These are phyloP conservation scores for Halenospora varia DNA, from an alignment of 495 filamentous ascomycete species.

Conservation along the genomic window DNA sequence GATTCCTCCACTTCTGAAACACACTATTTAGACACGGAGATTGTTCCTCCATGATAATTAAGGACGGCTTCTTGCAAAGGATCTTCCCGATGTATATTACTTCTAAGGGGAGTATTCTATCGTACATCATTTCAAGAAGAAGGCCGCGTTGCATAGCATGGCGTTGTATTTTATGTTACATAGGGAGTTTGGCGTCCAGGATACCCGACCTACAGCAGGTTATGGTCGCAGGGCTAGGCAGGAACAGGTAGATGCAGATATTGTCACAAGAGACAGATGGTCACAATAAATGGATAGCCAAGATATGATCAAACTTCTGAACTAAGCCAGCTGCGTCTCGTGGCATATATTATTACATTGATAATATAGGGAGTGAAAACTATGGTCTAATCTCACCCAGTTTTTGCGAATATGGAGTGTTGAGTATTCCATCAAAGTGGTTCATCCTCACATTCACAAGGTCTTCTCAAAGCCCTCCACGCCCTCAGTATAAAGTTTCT, in stretches of 20 bases:
- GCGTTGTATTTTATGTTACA: conserved; percentile 1
- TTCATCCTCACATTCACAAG: too few species aligned
- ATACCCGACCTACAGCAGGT: conserved; percentile 7
- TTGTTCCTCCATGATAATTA: background rate
- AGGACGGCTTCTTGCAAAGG: background rate
- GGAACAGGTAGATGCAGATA: background rate
- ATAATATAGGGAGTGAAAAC: too few species aligned
- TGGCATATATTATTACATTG: too few species aligned
- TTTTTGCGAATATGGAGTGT: too few species aligned
- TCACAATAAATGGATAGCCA: background rate
- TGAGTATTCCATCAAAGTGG: too few species aligned
- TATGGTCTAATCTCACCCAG: too few species aligned
- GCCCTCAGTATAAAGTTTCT: conserved; percentile 35
- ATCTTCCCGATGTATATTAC: background rate
- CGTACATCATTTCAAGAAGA: background rate
- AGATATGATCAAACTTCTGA: background rate
- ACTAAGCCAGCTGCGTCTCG: too few species aligned
- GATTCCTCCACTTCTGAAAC: background rate
- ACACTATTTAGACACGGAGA: background rate
- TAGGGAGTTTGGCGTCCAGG: conserved; percentile 6
- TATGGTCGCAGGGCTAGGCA: background rate
- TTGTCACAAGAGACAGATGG: background rate
- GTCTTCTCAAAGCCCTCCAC: conserved; percentile 7
- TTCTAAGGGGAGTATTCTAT: background rate
- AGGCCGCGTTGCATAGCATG: conserved; percentile 6